A percentile compares a stretch with the other conserved stretches of the same genome.
phyloP scores from a whole-genome alignment of 305 asterid genomes.

The Rubia peregrina region DNA sequence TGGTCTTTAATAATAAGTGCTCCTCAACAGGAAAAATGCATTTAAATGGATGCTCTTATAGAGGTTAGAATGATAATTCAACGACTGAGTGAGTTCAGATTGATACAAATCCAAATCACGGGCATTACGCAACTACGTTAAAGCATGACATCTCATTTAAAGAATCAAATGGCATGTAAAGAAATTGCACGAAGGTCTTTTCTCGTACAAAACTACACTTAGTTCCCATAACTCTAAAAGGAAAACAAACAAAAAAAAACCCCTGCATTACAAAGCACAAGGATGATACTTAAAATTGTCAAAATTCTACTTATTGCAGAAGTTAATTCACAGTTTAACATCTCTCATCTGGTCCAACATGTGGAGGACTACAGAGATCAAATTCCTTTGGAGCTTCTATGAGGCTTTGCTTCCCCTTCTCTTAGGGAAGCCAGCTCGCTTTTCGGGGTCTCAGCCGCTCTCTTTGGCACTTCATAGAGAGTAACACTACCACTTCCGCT shows the following conservation, averaged over 20 bases:
- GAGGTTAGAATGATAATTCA: too few relatives aligned
- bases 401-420: conserved; percentile 30
- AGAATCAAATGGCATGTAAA: too few relatives aligned
- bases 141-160: too few relatives aligned
- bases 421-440: conserved; percentile 20
- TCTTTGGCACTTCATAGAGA: conserved; percentile 54
- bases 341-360: conserved; percentile 30
- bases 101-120: too few relatives aligned
- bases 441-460: conserved; percentile 7
- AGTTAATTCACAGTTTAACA: conserved; percentile 10
- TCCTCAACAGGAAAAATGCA: too few relatives aligned
- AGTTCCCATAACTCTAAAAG: not conserved
- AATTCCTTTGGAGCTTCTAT: conserved; percentile 55
- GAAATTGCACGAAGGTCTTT: too few relatives aligned
- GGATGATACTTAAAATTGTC: not conserved
- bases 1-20: too few relatives aligned
- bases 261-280: not conserved
- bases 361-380: conserved; percentile 38
- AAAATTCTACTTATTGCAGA: not conserved
- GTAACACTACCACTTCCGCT: conserved; percentile 47
- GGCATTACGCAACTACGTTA: too few relatives aligned
- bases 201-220: not conserved
- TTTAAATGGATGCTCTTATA: too few relatives aligned
- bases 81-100: too few relatives aligned
- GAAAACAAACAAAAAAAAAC: not conserved